Percentiles rank a stretch among this genome's conserved stretches.
phyloP scores from a whole-genome alignment of 1,139 yeast species.

The Yamadazyma sp. region DNA sequence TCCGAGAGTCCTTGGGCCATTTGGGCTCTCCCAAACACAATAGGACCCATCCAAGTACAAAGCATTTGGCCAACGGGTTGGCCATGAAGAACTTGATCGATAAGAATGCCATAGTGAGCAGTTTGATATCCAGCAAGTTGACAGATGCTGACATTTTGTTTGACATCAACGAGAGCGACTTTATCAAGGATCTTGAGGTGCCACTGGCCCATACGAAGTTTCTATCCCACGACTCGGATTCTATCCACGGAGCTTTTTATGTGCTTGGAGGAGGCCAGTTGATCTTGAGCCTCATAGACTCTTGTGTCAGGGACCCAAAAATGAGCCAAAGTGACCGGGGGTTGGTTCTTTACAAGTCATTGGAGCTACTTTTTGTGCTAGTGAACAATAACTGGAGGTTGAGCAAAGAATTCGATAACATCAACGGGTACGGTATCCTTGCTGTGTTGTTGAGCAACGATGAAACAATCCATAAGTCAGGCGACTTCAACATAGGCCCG shows the following conservation, averaged over 20 bases:
- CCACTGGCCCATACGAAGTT: conserved; percentile 16
- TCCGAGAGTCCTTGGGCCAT: conserved; percentile 13
- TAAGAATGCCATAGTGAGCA: conserved; percentile 21
- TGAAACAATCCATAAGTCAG: conserved; percentile 21
- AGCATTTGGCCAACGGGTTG: conserved; percentile 12
- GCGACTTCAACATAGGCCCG: conserved; percentile 15
- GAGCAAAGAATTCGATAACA: conserved; percentile 41
- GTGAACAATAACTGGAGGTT: conserved; percentile 40
- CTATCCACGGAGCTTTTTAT: conserved; percentile 34
- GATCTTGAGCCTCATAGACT: conserved; percentile 32
- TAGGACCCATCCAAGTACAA: conserved; percentile 2
- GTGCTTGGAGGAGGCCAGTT: conserved; percentile 39
- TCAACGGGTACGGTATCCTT: conserved; percentile 43
- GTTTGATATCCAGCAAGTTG: conserved; percentile 21
- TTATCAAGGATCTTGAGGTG: conserved; percentile 18
- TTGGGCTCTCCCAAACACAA: conserved; percentile 3
- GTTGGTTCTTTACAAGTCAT: conserved; percentile 21
- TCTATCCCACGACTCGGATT: conserved; percentile 25
- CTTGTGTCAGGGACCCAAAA: conserved; percentile 15
- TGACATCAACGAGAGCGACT: conserved; percentile 26
- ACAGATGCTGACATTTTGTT: conserved; percentile 30
- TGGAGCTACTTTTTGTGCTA: conserved; percentile 27
- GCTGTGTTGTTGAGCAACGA: conserved; percentile 31
- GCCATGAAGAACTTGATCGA: conserved; percentile 16
- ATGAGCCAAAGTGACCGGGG: conserved; percentile 17